Percentiles rank a stretch among this genome's conserved stretches.
Evolutionary conservation across 2,329 filamentous ascomycete species (phyloP).

Genomic region (Aurifilum marmelostoma): DNA sequence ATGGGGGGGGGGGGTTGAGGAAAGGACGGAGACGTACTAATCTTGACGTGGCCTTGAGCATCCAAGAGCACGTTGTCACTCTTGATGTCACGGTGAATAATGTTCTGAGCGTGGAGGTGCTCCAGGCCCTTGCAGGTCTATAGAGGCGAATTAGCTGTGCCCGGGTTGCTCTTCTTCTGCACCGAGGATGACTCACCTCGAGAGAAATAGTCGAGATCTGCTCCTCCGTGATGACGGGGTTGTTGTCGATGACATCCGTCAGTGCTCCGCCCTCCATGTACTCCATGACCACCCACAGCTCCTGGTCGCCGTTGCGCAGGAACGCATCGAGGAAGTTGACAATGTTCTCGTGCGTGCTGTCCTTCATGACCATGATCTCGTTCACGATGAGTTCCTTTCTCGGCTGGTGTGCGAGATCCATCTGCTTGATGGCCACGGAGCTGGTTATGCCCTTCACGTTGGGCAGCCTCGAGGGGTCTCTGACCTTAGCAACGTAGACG

Average conservation of each 20-base stretch:
- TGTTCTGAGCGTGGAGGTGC: conserved; percentile 92
- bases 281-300: conserved; percentile 99
- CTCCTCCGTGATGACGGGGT: conserved; percentile 88
- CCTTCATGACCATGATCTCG: conserved; percentile 99
- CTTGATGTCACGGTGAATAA: conserved; percentile 99
- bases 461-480: conserved; percentile 61
- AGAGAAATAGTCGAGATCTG: conserved; percentile 97
- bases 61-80: conserved; percentile 97
- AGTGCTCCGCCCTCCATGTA: conserved; percentile 98
- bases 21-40: conserved; percentile 66
- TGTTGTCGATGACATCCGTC: conserved; percentile 99
- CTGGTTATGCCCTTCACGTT: conserved; percentile 7
- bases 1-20: no score
- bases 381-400: conserved; percentile 98
- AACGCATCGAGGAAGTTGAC: conserved; percentile 99
- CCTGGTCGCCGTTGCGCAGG: conserved; percentile 88
- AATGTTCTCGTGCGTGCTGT: conserved; percentile 97
- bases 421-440: conserved; percentile 95
- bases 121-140: conserved; percentile 95
- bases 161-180: neutral
- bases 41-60: conserved; percentile 94
- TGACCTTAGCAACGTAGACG: conserved; percentile 94
- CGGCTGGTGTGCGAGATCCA: conserved; percentile 97
- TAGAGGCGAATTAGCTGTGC: conserved; percentile 15
- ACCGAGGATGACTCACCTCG: conserved; percentile 67